Evolutionary conservation across 2,329 filamentous ascomycete species (phyloP), one percentile per base, ranked within the genome.

Genomic region (Chaetomium sp.): DNA sequence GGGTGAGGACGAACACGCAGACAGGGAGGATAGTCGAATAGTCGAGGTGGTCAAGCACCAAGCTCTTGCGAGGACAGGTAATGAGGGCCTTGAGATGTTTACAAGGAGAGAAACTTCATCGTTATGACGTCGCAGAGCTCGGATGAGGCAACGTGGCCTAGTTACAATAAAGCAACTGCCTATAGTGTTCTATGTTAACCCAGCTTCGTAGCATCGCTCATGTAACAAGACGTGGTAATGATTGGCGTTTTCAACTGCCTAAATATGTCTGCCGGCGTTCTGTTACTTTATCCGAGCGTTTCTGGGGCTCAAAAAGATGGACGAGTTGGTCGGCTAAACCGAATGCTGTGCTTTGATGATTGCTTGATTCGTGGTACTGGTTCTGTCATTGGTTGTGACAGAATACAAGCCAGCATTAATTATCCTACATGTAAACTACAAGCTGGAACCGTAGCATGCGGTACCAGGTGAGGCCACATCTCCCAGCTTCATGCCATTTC

Each of bases 71-170:
- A 29, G 3, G 27, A 29, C 27, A 6, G 6, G 27, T 3, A 29
- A 6, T 6, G 27, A 29, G 6, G 27, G 27, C 27, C 6, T 19
- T 27, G 25, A 7, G 38, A 10, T 13, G n/a, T 47, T n/a, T 25
- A 35, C 19, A 25, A 23, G 4, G 29, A 45, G 27, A 49, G n/a
- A 35, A n/a, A n/a, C 4, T 19, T 9, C 12, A 23, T 12, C 31
- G 53, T 57, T 60, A 47, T 56, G 35, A 35, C 25, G 38, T 49
- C 56, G 33, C 61, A 42, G 47, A 12, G 25, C 21, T 29, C 31
- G 53, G 21, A 65, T 67, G 55, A 63, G 63, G 69, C 68, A 69
- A 71, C 69, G 69, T 71, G 69, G 68, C 69, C 65, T 69, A 65
- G 64, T 66, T 55, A 38, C 3, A 16, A 13, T 31, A 42, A 7